Conservation (phyloP, 805 yeast genomes). For the Monosporozyma unispora region DNA sequence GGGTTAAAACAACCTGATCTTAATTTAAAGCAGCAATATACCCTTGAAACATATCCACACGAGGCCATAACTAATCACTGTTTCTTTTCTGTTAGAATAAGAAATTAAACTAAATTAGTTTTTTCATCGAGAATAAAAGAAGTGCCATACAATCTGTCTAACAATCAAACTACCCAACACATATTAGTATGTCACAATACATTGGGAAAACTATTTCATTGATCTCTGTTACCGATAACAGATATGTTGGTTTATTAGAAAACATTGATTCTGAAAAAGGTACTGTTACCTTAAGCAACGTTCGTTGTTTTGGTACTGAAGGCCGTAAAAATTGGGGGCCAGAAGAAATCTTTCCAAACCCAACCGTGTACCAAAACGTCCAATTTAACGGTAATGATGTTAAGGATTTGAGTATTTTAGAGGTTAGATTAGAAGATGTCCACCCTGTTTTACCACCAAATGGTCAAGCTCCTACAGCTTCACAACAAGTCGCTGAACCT, state of each 20-base stretch:
- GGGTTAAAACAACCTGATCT: background rate
- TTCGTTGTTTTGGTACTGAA: slow-evolving; percentile 84
- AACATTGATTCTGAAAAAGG: slow-evolving; percentile 84
- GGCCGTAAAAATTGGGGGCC: slow-evolving; percentile 69
- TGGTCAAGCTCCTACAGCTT: background rate
- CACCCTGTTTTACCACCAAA: slow-evolving; percentile 37
- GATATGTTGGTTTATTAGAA: slow-evolving; percentile 84
- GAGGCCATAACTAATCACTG: background rate
- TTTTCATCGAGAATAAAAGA: background rate
- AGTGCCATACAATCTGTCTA: background rate
- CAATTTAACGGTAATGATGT: slow-evolving; percentile 90
- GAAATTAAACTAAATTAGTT: background rate
- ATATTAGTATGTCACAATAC: slow-evolving; percentile 69
- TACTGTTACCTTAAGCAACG: slow-evolving; percentile 74
- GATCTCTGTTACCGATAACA: slow-evolving; percentile 29
- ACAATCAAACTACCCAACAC: background rate
- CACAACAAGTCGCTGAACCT: background rate
- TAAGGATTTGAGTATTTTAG: slow-evolving; percentile 78
- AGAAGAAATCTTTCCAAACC: slow-evolving; percentile 62
- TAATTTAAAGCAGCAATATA: background rate
- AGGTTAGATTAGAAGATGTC: slow-evolving; percentile 55
- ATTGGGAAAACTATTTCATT: slow-evolving; percentile 63
- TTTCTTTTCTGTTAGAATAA: background rate
- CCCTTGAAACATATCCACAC: background rate
- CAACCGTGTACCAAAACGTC: slow-evolving; percentile 62